phyloP scores from a whole-genome alignment of 768 basidiomycete genomes.

The Tremella fuciformis region DNA sequence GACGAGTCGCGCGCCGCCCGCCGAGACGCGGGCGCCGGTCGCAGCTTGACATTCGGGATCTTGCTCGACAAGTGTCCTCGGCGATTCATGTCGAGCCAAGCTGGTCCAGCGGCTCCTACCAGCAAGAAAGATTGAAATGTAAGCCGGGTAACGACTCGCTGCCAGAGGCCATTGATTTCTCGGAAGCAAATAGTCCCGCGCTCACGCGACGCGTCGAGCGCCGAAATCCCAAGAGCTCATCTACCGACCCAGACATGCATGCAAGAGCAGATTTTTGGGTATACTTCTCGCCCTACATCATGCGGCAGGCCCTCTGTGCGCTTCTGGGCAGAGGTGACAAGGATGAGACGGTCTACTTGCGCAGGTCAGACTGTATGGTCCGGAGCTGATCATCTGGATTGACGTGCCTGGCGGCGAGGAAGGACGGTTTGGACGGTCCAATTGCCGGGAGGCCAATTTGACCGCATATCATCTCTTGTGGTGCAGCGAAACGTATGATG shows the following conservation, averaged over 20 bases:
- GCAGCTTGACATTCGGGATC: conserved; percentile 53
- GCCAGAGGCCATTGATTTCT: no score
- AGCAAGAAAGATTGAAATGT: no score
- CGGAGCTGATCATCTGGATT: no score
- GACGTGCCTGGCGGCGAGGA: conserved; percentile 1
- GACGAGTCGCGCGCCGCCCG: conserved; percentile 13
- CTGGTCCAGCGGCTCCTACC: no score
- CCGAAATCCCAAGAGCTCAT: no score
- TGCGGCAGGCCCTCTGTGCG: not conserved
- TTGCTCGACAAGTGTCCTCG: conserved; percentile 52
- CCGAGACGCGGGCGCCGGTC: conserved; percentile 39
- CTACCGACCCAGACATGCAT: conserved; percentile 1
- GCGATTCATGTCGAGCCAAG: conserved; percentile 30
- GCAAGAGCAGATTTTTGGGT: not conserved
- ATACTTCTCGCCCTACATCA: not conserved
- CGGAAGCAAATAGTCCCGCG: no score
- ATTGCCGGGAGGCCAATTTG: no score
- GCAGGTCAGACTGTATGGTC: not conserved
- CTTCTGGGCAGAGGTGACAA: not conserved
- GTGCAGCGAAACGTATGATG: no score
- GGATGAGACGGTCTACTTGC: conserved; percentile 3
- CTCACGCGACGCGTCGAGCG: no score
- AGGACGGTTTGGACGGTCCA: no score
- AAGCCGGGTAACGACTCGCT: no score
- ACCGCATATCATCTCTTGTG: no score